Conservation (phyloP, 371 early-diverging fungal genomes). For the Lichtheimia hyalospora region DNA sequence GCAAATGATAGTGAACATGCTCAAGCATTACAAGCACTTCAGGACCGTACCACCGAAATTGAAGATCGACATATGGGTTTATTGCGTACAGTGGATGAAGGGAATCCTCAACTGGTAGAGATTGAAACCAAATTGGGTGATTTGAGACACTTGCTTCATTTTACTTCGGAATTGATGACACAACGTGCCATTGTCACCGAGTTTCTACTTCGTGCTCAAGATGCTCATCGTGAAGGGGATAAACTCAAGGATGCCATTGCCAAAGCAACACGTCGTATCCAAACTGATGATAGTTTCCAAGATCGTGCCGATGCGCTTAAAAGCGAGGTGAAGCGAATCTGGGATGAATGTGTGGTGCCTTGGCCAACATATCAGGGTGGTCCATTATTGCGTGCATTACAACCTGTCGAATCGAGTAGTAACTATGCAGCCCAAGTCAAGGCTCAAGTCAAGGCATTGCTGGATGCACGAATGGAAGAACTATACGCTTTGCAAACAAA, state of each 20-base stretch:
- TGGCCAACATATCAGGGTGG: conserved; percentile 32
- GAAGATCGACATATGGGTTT: conserved; percentile 9
- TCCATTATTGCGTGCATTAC: conserved; percentile 16
- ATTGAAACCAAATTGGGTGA: conserved; percentile 29
- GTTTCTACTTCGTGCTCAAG: conserved; percentile 40
- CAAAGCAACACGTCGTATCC: conserved; percentile 37
- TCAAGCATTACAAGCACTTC: conserved; percentile 32
- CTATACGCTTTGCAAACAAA: conserved; percentile 18
- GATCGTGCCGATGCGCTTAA: conserved; percentile 21
- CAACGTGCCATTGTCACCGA: conserved; percentile 42
- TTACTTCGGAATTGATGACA: conserved; percentile 35
- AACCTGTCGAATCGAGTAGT: conserved; percentile 11
- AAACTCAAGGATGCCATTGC: conserved; percentile 34
- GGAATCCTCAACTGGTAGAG: conserved; percentile 27
- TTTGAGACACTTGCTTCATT: conserved; percentile 20
- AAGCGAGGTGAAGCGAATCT: conserved; percentile 27
- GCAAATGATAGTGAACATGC: conserved; percentile 29
- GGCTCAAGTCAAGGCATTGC: conserved; percentile 21
- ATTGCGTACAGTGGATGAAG: not conserved
- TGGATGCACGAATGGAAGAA: conserved; percentile 32
- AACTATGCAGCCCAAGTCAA: conserved; percentile 12
- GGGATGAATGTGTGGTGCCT: conserved; percentile 28
- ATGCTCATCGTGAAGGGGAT: conserved; percentile 41
- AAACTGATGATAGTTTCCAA: conserved; percentile 26
- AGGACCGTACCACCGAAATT: conserved; percentile 36